A percentile compares a stretch with the other conserved stretches of the same genome.
Conservation (phyloP, 1,139 yeast genomes). For the Eremothecium sinecaudum region DNA sequence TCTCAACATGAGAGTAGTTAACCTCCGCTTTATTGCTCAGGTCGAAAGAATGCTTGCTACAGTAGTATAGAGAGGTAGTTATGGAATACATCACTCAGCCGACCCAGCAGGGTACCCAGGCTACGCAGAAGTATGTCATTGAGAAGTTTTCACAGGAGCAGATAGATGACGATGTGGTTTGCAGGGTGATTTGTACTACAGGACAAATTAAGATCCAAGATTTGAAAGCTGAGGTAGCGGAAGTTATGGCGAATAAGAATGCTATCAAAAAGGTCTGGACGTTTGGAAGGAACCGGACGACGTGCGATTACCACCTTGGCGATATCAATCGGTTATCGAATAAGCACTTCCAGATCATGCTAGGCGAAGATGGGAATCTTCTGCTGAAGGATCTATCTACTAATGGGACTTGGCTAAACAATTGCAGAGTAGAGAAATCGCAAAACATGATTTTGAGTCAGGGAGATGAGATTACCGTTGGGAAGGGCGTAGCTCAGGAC, state of each 20-base stretch:
- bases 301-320: conserved; percentile 55
- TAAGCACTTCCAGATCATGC: conserved; percentile 65
- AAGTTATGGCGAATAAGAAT: conserved; percentile 22
- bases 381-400: conserved; percentile 70
- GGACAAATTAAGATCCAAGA: conserved; percentile 48
- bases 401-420: conserved; percentile 84
- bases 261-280: conserved; percentile 47
- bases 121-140: conserved; percentile 33
- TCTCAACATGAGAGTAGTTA: neutral
- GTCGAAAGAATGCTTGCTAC: too few relatives aligned
- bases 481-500: conserved; percentile 76
- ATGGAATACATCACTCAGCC: conserved; percentile 34
- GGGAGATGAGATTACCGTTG: conserved; percentile 88
- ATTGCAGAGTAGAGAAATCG: conserved; percentile 62
- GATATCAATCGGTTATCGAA: conserved; percentile 66
- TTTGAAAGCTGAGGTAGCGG: conserved; percentile 31
- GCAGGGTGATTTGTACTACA: conserved; percentile 57
- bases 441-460: conserved; percentile 75
- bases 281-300: conserved; percentile 57
- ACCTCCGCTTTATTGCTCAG: conserved; percentile 1
- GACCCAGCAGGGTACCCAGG: conserved; percentile 64
- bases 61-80: too few relatives aligned
- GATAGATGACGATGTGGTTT: conserved; percentile 37
- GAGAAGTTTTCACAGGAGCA: conserved; percentile 36
- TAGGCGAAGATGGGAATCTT: conserved; percentile 42